phyloP scores from a whole-genome alignment of 2,329 filamentous ascomycete species.

The Diaporthe ilicicola region DNA sequence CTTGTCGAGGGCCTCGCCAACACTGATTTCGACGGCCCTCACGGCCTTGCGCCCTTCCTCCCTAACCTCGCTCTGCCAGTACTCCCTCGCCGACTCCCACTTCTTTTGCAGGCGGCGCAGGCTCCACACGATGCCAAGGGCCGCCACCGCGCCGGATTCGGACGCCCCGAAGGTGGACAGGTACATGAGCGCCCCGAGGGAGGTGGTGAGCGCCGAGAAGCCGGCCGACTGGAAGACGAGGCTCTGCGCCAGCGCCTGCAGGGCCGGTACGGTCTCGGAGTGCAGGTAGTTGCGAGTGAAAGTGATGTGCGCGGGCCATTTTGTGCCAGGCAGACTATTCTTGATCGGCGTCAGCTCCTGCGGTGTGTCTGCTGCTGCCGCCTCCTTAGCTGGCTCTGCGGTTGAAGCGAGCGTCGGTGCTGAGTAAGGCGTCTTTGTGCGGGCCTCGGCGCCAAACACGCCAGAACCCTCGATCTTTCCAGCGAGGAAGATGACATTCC shows the following conservation, averaged over 20 bases:
- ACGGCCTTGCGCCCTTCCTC: constrained; percentile 73
- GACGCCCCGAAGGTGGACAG: constrained; percentile 64
- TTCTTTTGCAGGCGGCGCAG: constrained; percentile 66
- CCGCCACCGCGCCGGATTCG: constrained; percentile 69
- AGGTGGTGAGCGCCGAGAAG: constrained; percentile 70
- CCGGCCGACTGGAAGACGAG: constrained; percentile 79
- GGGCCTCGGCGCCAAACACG: constrained; percentile 27
- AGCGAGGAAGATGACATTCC: constrained; percentile 82
- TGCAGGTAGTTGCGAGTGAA: constrained; percentile 73
- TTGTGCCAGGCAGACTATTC: constrained; percentile 41
- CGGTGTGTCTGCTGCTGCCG: constrained; percentile 4
- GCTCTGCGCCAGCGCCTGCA: constrained; percentile 77
- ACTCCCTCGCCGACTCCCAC: constrained; percentile 67
- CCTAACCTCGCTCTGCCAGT: constrained; percentile 73
- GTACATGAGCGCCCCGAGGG: constrained; percentile 65
- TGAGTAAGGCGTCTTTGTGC: constrained; percentile 36
- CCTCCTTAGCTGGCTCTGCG: neutral
- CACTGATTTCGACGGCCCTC: constrained; percentile 61
- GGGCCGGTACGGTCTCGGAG: constrained; percentile 71
- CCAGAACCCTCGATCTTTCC: constrained; percentile 61
- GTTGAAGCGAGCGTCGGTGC: constrained; percentile 35
- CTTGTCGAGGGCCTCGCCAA: constrained; percentile 56
- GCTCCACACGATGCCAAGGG: constrained; percentile 68
- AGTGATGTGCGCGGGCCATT: constrained; percentile 80
- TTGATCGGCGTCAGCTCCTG: constrained; percentile 1